A percentile compares a stretch with the other conserved stretches of the same genome.
These are phyloP conservation scores for Sphaerulina populicola DNA, from an alignment of 2,329 filamentous ascomycete genomes.

Conservation along the genomic window DNA sequence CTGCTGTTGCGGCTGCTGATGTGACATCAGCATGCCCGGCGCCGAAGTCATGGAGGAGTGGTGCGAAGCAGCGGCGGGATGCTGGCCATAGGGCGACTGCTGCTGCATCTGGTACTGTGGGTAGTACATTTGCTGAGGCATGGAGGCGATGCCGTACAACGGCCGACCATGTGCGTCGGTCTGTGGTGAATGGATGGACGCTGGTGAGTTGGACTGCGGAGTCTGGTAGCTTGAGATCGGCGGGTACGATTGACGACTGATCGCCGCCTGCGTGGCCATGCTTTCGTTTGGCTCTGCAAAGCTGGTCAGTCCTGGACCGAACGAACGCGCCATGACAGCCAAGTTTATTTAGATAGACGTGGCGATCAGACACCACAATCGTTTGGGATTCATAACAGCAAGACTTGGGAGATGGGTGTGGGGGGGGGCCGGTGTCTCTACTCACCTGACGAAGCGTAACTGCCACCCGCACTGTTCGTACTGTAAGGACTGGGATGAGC, in stretches of 20 bases:
- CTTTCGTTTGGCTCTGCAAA: slow-evolving; percentile 62
- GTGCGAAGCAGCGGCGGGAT: slow-evolving; percentile 39
- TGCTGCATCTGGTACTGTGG: slow-evolving; percentile 44
- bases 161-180: slow-evolving; percentile 79
- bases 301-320: slow-evolving; percentile 43
- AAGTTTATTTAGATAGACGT: slow-evolving; percentile 2
- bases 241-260: slow-evolving; percentile 64
- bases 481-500: slow-evolving; percentile 76
- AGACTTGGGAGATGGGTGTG: slow-evolving; percentile 15
- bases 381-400: slow-evolving; percentile 12
- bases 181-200: slow-evolving; percentile 82
- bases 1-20: slow-evolving; percentile 36
- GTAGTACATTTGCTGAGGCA: slow-evolving; percentile 79
- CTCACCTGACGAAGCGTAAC: slow-evolving; percentile 81
- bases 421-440: slow-evolving; percentile 24
- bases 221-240: slow-evolving; percentile 76
- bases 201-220: slow-evolving; percentile 88
- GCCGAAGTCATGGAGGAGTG: slow-evolving; percentile 49
- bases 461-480: slow-evolving; percentile 69
- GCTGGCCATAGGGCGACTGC: slow-evolving; percentile 50
- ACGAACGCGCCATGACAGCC: slow-evolving; percentile 20
- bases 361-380: slow-evolving; percentile 14
- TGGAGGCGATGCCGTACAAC: slow-evolving; percentile 78
- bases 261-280: slow-evolving; percentile 57
- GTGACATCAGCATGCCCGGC: slow-evolving; percentile 48